Percentiles rank a stretch among this genome's conserved stretches.
These are phyloP conservation scores for Arabis alpina DNA, from an alignment of 345 rosid genomes.

Conservation along the genomic window DNA sequence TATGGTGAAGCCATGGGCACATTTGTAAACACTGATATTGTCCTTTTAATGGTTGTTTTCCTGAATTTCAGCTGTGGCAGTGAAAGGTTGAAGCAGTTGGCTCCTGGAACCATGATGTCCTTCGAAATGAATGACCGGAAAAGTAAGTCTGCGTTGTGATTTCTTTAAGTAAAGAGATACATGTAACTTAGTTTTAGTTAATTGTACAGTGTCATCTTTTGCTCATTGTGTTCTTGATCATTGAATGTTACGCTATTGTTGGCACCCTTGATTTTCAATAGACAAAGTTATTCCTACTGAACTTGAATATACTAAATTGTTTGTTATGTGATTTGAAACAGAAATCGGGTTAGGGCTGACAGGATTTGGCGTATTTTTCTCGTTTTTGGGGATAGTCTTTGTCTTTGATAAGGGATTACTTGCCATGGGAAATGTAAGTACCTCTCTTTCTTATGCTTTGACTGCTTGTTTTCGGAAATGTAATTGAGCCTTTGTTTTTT, in stretches of 20 bases:
- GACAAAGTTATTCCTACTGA: not conserved
- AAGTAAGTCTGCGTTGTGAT: slow-evolving; percentile 31
- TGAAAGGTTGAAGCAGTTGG: slow-evolving; percentile 26
- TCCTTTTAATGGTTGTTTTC: not conserved
- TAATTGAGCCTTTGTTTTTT: slow-evolving; percentile 13
- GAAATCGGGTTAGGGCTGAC: slow-evolving; percentile 97
- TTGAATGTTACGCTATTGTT: not conserved
- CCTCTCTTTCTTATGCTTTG: not conserved
- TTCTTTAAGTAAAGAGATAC: no score
- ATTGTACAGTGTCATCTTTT: not conserved
- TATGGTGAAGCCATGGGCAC: slow-evolving; percentile 7
- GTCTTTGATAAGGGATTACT: slow-evolving; percentile 94
- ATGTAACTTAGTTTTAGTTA: not conserved
- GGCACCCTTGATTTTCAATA: no score
- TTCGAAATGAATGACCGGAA: slow-evolving; percentile 48
- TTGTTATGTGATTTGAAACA: slow-evolving; percentile 35
- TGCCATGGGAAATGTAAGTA: slow-evolving; percentile 98
- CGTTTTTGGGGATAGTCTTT: slow-evolving; percentile 86
- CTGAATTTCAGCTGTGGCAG: slow-evolving; percentile 24
- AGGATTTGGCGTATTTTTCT: slow-evolving; percentile 90
- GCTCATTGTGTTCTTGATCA: not conserved
- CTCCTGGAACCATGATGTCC: slow-evolving; percentile 42
- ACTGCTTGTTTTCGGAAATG: not conserved
- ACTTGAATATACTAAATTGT: not conserved
- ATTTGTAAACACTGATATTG: not conserved